Conservation (phyloP, 768 basidiomycete species). For the Mycena vulgaris region DNA sequence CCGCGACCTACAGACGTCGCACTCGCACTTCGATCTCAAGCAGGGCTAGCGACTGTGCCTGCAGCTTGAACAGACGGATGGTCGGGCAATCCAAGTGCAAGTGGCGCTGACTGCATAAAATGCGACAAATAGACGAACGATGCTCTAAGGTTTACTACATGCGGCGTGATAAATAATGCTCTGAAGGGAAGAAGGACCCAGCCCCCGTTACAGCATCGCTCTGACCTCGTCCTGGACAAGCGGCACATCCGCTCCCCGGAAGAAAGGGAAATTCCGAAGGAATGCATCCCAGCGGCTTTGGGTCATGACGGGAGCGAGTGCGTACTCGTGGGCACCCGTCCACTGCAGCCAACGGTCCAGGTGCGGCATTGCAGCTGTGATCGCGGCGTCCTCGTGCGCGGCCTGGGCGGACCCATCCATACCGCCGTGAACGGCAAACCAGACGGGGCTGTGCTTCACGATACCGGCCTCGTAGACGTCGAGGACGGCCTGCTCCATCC, state of each 20-base stretch:
- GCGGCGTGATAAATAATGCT: too few species aligned
- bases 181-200: too few species aligned
- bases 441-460: slow-evolving; percentile 2
- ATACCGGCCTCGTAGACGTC: slow-evolving; percentile 15
- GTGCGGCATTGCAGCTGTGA: not conserved
- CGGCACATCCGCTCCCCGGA: not conserved
- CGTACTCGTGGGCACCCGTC: not conserved
- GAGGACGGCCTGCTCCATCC: not conserved
- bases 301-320: not conserved
- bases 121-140: too few species aligned
- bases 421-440: not conserved
- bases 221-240: not conserved
- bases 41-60: too few species aligned
- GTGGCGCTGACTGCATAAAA: too few species aligned
- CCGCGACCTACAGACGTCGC: too few species aligned
- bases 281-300: not conserved
- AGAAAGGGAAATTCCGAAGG: not conserved
- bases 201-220: not conserved
- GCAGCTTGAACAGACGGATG: too few species aligned
- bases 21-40: too few species aligned
- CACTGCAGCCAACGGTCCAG: slow-evolving; percentile 5
- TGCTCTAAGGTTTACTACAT: too few species aligned
- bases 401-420: not conserved
- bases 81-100: too few species aligned
- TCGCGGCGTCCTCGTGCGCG: slow-evolving; percentile 2